Percentiles rank a stretch among this genome's conserved stretches.
phyloP scores from a whole-genome alignment of 345 rosid genomes.

The Melaleuca quinquenervia region DNA sequence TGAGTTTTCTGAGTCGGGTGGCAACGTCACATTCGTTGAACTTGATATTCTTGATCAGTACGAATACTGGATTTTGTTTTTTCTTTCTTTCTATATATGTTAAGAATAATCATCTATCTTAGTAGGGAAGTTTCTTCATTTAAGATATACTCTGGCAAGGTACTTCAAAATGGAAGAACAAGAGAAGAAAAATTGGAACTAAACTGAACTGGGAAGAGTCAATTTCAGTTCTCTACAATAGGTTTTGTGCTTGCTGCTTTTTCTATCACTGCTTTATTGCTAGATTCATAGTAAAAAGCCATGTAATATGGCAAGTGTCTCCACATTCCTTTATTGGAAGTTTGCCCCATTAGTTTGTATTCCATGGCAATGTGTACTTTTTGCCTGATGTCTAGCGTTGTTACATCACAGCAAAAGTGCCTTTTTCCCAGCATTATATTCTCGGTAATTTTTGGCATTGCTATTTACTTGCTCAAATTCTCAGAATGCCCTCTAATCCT shows the following conservation, averaged over 20 bases:
- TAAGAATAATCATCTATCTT: neutral
- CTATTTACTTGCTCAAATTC: neutral
- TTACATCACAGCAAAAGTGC: neutral
- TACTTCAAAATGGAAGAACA: neutral
- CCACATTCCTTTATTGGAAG: neutral
- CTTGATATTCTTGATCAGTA: neutral
- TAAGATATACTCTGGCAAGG: neutral
- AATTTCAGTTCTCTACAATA: neutral
- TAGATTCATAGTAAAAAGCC: neutral
- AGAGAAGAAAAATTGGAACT: neutral
- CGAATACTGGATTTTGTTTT: neutral
- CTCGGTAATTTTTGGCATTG: neutral
- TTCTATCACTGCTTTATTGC: neutral
- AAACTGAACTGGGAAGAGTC: neutral
- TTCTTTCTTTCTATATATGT: neutral
- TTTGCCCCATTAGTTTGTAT: neutral
- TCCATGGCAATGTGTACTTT: neutral
- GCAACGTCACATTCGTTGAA: neutral
- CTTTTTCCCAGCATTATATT: neutral
- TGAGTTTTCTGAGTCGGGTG: neutral
- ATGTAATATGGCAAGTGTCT: neutral
- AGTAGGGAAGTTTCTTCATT: neutral
- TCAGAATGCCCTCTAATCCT: neutral
- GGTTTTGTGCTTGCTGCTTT: neutral
- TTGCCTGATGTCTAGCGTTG: neutral